Base-by-base conservation (phyloP, 1,284 basidiomycete species). In the Rhizoctonia solani region DNA sequence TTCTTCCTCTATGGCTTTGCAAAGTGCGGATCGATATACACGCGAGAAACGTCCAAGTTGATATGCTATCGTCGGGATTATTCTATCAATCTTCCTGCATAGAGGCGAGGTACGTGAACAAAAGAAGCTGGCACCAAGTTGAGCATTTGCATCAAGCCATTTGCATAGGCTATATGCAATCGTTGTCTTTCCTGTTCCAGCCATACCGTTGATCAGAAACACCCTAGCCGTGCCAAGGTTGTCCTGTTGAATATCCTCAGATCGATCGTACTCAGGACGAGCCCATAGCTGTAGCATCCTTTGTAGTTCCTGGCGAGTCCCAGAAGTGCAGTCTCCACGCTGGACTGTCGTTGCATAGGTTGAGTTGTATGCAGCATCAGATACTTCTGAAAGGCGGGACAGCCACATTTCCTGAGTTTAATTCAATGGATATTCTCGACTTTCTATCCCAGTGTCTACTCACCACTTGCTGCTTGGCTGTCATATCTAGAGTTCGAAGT, bases 51-150 rank as follows among this genome's bases (percentile, higher is more conserved):
- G 37, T 39, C 9, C 47, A 19, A 50, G 47, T 19, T 29, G 19
- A 29, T 50, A 50, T 50, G 27, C 27, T 6, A 50, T 21, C 8
- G 47, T 50, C 8, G 47, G 47, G 9, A 50, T 9, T 6, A 50
- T 29, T 6, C 8, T 9, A 8, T 50, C 19, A 19, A 29, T 19
- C 8, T 50, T 29, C 19, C 19, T 8, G n/a, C 47, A 29, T 13
- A 8, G 9, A 13, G 47, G 47, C 19, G 13, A 21, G 47, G 13
- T 29, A 6, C 47, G 47, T 8, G 9, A 9, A 19, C 47, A 50
- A 50, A 50, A 50, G 47, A 50, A 50, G 27, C 47, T 50, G 19
- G 19, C 47, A 21, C 47, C 47, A 19, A 50, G 47, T 19, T 50
- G 8, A 13, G 8, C 8, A 19, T 6, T 8, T 29, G 9, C 8